These are phyloP conservation scores for Camellia japonica DNA, from an alignment of 148 eudicot genomes.

Conservation along the genomic window DNA sequence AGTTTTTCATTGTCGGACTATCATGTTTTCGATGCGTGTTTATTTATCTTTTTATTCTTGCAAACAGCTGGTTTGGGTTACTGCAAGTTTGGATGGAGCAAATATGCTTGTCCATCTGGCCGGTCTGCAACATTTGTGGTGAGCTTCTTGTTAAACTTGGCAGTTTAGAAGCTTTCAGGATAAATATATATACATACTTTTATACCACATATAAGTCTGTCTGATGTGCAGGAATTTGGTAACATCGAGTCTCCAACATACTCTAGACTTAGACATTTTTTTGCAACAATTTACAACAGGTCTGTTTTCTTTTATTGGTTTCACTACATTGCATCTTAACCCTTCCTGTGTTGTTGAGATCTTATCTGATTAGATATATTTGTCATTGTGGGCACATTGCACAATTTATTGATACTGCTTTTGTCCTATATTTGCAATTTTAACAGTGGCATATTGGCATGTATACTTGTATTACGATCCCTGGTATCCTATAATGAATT, in stretches of 20 bases:
- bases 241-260: constrained; percentile 83
- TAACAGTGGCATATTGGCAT: background rate
- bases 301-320: constrained; percentile 20
- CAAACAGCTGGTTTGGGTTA: constrained; percentile 83
- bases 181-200: background rate
- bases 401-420: no score
- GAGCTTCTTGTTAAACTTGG: constrained; percentile 20
- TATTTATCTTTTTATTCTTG: constrained; percentile 1
- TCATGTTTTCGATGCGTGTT: background rate
- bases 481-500: background rate
- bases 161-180: background rate
- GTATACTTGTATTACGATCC: background rate
- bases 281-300: constrained; percentile 72
- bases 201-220: background rate
- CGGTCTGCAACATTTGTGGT: constrained; percentile 82
- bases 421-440: no score
- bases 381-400: no score
- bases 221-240: constrained; percentile 77
- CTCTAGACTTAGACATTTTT: constrained; percentile 74
- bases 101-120: constrained; percentile 67
- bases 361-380: background rate
- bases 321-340: background rate
- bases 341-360: background rate
- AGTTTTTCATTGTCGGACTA: background rate
- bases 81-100: constrained; percentile 97